Base-by-base conservation (phyloP, 306 rosid genomes). In the Vigna radiata region DNA sequence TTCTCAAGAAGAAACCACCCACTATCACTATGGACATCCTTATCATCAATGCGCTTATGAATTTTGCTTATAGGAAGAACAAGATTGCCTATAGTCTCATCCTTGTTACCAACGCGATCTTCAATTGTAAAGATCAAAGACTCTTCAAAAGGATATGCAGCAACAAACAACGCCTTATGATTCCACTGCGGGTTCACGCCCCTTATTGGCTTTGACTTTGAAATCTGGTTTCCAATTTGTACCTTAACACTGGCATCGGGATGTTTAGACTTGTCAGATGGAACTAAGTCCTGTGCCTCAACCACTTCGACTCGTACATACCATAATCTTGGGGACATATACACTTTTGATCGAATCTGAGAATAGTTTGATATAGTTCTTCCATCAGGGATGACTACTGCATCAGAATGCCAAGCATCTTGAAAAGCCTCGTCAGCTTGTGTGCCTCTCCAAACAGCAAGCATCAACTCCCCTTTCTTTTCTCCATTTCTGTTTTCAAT, bases 351-450 rank as follows among this genome's bases (percentile, higher is more conserved):
- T 14, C 98, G 89, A 21, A 70, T 54, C 60, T 84, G 90, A 29
- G 87, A 62, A 58, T 80, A 59, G 63, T 73, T 18, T 56, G 85
- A 37, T 0, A 86, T 65, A 78, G 84, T 60, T 68, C 44, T 87
- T 70, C 84, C 96, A 31, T 49, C 80, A 1, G 91, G 84, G 76
- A 89, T 83, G 25, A 90, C 69, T 31, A 90, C 74, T 31, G 97
- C 89, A 86, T 95, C 98, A 16, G 98, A 95, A 83, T 95, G 98
- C 97, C 97, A 92, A 39, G 98, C 98, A 75, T 95, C 96, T 9
- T 95, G 89, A 82, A 95, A 95, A 61, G 98, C 93, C 76, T 95
- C 98, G 62, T 95, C 98, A 60, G 96, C 98, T 79, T 95, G 98
- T 61, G 98, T 89, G 54, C 98, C 98, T n/a, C 1, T 15, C 98